phyloP scores from a whole-genome alignment of 1,139 yeast species.

The Lodderomyces pseudojiufengensis region DNA sequence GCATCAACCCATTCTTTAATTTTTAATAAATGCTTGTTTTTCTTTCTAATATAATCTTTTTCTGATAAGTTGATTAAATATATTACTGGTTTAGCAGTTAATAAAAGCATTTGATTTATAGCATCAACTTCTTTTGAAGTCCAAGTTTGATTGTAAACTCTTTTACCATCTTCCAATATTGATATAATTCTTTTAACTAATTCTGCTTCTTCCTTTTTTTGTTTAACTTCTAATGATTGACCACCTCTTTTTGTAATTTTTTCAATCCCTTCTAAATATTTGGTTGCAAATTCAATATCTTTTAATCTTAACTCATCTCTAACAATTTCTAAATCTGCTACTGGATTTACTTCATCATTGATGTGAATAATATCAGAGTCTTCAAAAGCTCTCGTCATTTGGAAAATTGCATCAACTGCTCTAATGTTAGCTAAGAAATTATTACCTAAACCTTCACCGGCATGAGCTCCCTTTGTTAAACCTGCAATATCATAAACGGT shows the following conservation, averaged over 20 bases:
- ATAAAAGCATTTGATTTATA: constrained; percentile 80
- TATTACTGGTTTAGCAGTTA: constrained; percentile 95
- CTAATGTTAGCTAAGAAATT: constrained; percentile 96
- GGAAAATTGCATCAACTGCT: constrained; percentile 97
- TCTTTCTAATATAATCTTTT: constrained; percentile 92
- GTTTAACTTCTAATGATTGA: constrained; percentile 91
- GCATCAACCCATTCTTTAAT: constrained; percentile 97
- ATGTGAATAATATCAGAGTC: constrained; percentile 98
- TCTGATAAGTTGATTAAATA: constrained; percentile 93
- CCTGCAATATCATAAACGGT: constrained; percentile 98
- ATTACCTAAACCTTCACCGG: constrained; percentile 98
- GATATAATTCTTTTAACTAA: constrained; percentile 74
- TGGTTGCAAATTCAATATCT: constrained; percentile 92
- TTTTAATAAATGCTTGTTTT: constrained; percentile 87
- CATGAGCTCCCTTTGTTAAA: constrained; percentile 93
- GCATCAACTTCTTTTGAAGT: constrained; percentile 83
- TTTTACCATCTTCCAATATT: constrained; percentile 76
- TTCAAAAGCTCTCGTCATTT: constrained; percentile 96
- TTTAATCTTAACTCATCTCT: constrained; percentile 89
- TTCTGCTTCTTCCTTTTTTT: constrained; percentile 87
- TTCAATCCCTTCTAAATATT: constrained; percentile 83
- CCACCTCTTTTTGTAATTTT: constrained; percentile 93
- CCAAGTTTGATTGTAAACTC: constrained; percentile 92
- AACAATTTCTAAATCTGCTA: constrained; percentile 90
- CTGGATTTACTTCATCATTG: constrained; percentile 97